Evolutionary conservation across 192 early-diverging fungal genomes (phyloP).

Genomic region (Gaertneriomyces sp.): DNA sequence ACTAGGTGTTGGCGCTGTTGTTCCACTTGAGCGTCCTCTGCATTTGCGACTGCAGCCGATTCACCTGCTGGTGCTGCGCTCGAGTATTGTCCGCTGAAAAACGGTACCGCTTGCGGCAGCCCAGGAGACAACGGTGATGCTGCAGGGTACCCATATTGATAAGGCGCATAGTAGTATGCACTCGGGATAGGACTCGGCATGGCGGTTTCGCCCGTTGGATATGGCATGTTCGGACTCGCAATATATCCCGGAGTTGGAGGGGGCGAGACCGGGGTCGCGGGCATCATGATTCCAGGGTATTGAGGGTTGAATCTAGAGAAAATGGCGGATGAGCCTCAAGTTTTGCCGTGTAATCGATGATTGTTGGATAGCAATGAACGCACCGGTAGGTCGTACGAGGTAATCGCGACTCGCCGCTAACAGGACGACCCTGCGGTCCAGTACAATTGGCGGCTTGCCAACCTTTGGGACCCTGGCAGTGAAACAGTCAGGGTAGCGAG

Average conservation of each 20-base stretch:
- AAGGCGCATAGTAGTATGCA: slow-evolving; percentile 2
- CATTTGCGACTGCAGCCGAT: neutral
- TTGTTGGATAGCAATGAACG: neutral
- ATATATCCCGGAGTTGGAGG: neutral
- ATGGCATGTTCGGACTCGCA: no score
- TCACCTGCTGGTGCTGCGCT: neutral
- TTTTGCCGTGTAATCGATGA: neutral
- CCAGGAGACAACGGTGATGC: neutral
- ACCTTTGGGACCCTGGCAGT: slow-evolving; percentile 68
- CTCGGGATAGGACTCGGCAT: no score
- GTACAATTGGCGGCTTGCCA: slow-evolving; percentile 78
- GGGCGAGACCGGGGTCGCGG: neutral
- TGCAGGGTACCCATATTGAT: slow-evolving; percentile 1
- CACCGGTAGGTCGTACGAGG: slow-evolving; percentile 8
- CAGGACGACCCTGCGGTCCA: slow-evolving; percentile 65
- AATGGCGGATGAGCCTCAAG: neutral
- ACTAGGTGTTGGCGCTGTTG: neutral
- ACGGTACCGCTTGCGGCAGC: neutral
- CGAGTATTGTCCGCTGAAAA: neutral
- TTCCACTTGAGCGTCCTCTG: neutral
- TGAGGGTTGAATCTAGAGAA: neutral
- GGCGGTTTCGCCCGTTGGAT: no score
- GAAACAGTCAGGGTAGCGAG: slow-evolving; percentile 8
- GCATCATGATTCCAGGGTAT: neutral
- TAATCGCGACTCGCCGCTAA: slow-evolving; percentile 72